Percentiles rank a stretch among this genome's conserved stretches.
phyloP scores from a whole-genome alignment of 2,329 filamentous ascomycete genomes.

The Hypoxylon sp. region DNA sequence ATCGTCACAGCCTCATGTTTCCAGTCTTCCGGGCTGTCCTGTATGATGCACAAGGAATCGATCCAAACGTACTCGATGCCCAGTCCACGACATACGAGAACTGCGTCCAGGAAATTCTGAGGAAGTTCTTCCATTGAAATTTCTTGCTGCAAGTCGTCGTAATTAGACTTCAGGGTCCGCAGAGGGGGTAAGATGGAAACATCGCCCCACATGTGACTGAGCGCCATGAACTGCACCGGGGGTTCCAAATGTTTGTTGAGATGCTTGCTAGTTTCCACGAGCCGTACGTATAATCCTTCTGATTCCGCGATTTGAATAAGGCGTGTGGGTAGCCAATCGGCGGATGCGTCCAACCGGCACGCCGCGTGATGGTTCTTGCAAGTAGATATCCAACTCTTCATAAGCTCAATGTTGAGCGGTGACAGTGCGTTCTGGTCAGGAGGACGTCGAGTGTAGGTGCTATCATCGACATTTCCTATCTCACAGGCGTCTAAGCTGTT shows the following conservation, averaged over 20 bases:
- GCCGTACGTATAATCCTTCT: neutral
- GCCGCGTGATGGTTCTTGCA: neutral
- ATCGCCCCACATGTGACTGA: neutral
- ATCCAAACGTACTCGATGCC: neutral
- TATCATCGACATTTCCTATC: neutral
- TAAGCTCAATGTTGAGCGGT: neutral
- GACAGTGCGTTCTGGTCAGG: neutral
- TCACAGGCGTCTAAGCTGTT: neutral
- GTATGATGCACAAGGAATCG: neutral
- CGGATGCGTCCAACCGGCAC: neutral
- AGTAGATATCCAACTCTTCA: neutral
- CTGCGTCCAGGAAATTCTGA: neutral
- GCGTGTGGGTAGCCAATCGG: neutral
- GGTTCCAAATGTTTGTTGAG: neutral
- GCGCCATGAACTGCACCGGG: neutral
- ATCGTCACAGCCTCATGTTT: neutral
- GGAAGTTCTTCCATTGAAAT: neutral
- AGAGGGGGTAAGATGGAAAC: neutral
- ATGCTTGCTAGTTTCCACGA: neutral
- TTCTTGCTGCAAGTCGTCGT: neutral
- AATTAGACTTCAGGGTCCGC: neutral
- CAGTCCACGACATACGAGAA: neutral
- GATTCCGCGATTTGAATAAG: neutral
- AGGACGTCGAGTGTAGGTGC: neutral
- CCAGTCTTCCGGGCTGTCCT: neutral